Conservation (phyloP, 768 basidiomycete genomes). For the Megacollybia marginata region DNA sequence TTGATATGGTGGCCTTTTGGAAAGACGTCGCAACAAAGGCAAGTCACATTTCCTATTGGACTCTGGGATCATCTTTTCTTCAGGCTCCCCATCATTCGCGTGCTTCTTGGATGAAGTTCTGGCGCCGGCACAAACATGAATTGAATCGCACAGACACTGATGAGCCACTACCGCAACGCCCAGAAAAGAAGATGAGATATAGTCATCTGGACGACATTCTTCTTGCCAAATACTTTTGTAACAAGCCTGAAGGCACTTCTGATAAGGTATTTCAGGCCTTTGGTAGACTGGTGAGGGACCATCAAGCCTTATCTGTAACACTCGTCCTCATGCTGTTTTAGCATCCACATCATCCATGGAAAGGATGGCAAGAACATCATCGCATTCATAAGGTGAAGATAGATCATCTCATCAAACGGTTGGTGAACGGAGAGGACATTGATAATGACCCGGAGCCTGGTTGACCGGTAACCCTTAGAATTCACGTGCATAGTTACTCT, state of each 20-base stretch:
- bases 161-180: constrained; percentile 65
- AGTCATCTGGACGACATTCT: constrained; percentile 73
- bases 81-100: constrained; percentile 87
- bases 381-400: constrained; percentile 84
- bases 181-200: constrained; percentile 86
- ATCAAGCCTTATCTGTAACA: neutral
- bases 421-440: constrained; percentile 49
- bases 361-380: constrained; percentile 91
- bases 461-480: too few species aligned
- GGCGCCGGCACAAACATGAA: constrained; percentile 84
- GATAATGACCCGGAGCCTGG: constrained; percentile 13
- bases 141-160: constrained; percentile 58
- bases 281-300: constrained; percentile 53
- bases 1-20: constrained; percentile 76
- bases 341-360: constrained; percentile 90
- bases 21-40: constrained; percentile 70
- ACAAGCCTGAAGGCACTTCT: constrained; percentile 71
- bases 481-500: too few species aligned
- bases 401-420: constrained; percentile 64
- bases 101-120: constrained; percentile 93
- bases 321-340: constrained; percentile 18
- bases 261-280: constrained; percentile 83
- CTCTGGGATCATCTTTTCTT: constrained; percentile 1
- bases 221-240: constrained; percentile 67
- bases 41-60: constrained; percentile 10